Percentiles rank a stretch among this genome's conserved stretches.
Evolutionary conservation across 2,329 filamentous ascomycete species (phyloP).

Genomic region (Fusarium praegraminearum): DNA sequence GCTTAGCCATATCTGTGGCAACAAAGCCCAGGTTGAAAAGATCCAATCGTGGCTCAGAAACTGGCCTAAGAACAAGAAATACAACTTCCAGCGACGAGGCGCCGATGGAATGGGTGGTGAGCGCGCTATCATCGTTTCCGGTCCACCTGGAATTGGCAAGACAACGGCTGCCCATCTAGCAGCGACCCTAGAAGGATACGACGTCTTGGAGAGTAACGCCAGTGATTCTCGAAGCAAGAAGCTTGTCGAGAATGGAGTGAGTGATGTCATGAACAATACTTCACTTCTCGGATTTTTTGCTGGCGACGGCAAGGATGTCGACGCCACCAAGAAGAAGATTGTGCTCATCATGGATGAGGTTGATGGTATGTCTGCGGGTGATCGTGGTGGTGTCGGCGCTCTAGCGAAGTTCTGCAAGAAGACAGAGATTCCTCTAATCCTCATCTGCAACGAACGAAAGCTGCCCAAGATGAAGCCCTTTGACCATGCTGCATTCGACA

Average conservation of each 20-base stretch:
- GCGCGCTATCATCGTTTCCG: constrained; percentile 93
- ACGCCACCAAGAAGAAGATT: constrained; percentile 87
- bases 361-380: constrained; percentile 97
- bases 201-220: constrained; percentile 94
- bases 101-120: constrained; percentile 85
- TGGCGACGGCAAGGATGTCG: constrained; percentile 82
- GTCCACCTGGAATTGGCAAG: constrained; percentile 96
- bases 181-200: constrained; percentile 91
- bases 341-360: constrained; percentile 99
- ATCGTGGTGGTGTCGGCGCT: constrained; percentile 94
- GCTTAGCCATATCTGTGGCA: constrained; percentile 91
- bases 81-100: constrained; percentile 84
- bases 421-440: constrained; percentile 91
- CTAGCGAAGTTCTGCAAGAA: constrained; percentile 95
- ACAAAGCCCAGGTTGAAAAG: constrained; percentile 90
- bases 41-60: constrained; percentile 87
- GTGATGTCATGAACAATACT: constrained; percentile 91
- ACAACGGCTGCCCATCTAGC: constrained; percentile 96
- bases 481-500: constrained; percentile 84
- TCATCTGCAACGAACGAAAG: constrained; percentile 96
- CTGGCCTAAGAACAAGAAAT: constrained; percentile 83
- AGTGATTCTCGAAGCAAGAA: constrained; percentile 97
- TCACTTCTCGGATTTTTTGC: constrained; percentile 93
- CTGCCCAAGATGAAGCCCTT: constrained; percentile 99
- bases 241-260: constrained; percentile 87